These are phyloP conservation scores for Lasiodiplodia theobromae DNA, from an alignment of 2,329 filamentous ascomycete species.

Conservation along the genomic window DNA sequence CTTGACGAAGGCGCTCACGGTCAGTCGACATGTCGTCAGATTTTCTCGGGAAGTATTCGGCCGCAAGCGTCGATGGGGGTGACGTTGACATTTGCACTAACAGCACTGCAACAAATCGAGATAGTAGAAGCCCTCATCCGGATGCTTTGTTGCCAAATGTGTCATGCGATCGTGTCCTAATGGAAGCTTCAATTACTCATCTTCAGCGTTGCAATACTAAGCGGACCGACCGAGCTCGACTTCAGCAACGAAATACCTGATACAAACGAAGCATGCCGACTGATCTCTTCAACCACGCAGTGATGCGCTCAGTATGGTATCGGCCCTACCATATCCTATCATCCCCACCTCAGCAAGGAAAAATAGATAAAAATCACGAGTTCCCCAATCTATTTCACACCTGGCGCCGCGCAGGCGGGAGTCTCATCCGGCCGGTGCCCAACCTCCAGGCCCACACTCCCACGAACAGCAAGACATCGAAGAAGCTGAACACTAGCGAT, in stretches of 20 bases:
- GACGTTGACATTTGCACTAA: too few species aligned
- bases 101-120: neutral
- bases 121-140: neutral
- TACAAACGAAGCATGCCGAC: too few species aligned
- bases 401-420: constrained; percentile 2
- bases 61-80: too few species aligned
- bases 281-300: too few species aligned
- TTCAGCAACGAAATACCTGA: too few species aligned
- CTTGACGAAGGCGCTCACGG: neutral
- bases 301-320: too few species aligned
- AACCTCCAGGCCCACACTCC: constrained; percentile 61
- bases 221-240: neutral
- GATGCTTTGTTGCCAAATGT: neutral
- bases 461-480: constrained; percentile 60
- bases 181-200: neutral
- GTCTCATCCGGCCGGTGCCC: constrained; percentile 18
- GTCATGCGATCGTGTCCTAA: neutral
- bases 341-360: too few species aligned
- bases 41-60: neutral
- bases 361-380: too few species aligned
- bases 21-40: neutral
- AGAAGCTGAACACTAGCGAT: constrained; percentile 71
- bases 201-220: neutral
- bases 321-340: too few species aligned
- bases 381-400: neutral